These are phyloP conservation scores for Nannizziopsis arthrosporioides DNA, from an alignment of 2,329 filamentous ascomycete species.

Conservation along the genomic window DNA sequence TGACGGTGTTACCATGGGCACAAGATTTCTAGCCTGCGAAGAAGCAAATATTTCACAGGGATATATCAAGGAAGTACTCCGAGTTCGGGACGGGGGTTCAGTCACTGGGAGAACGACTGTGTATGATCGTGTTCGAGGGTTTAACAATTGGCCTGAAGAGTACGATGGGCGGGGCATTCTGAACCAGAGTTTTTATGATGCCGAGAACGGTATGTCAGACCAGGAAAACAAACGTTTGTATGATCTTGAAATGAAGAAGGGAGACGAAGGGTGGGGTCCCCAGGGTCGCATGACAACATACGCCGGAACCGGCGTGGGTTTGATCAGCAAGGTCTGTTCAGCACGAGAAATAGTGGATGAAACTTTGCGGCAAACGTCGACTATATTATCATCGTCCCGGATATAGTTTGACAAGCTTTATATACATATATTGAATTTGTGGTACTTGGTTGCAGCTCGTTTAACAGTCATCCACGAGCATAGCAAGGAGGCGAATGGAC, in stretches of 20 bases:
- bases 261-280: constrained; percentile 43
- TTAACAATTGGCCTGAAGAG: constrained; percentile 44
- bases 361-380: constrained; percentile 30
- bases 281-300: constrained; percentile 49
- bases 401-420: not conserved
- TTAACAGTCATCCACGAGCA: too few relatives aligned
- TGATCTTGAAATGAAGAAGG: constrained; percentile 38
- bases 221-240: constrained; percentile 35
- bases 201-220: constrained; percentile 28
- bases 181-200: constrained; percentile 43
- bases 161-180: constrained; percentile 50
- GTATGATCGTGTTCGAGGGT: constrained; percentile 46
- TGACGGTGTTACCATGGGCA: constrained; percentile 49
- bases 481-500: too few relatives aligned
- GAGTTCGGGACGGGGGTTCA: constrained; percentile 41
- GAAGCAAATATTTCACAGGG: constrained; percentile 41
- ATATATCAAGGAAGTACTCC: constrained; percentile 40
- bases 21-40: constrained; percentile 46
- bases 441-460: not conserved
- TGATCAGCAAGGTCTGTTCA: constrained; percentile 41
- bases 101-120: constrained; percentile 41
- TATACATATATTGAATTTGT: constrained; percentile 1
- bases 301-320: constrained; percentile 50
- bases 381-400: constrained; percentile 12
- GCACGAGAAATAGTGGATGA: constrained; percentile 44